These are phyloP conservation scores for Aspergillus nomiae DNA, from an alignment of 2,329 filamentous ascomycete genomes.

Conservation along the genomic window DNA sequence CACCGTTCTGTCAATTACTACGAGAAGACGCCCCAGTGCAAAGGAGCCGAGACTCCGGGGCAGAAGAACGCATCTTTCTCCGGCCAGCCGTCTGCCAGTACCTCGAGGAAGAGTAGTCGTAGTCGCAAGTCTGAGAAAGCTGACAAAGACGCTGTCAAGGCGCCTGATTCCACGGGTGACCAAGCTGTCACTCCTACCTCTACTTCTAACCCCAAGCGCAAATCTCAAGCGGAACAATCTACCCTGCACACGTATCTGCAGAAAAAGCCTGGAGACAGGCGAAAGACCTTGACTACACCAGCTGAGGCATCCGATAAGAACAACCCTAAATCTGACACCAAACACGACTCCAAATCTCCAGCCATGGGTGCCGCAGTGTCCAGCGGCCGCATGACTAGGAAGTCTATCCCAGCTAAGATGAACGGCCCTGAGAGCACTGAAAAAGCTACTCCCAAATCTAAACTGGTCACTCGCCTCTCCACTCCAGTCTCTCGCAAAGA, in stretches of 20 bases:
- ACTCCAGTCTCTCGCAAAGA: slow-evolving; percentile 17
- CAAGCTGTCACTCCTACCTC: slow-evolving; percentile 7
- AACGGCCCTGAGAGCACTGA: slow-evolving; percentile 13
- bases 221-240: slow-evolving; percentile 10
- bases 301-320: slow-evolving; percentile 10
- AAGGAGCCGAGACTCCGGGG: slow-evolving; percentile 13
- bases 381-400: slow-evolving; percentile 15
- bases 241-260: slow-evolving; percentile 13
- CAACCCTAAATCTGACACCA: slow-evolving; percentile 1
- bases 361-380: slow-evolving; percentile 9
- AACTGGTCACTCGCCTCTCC: slow-evolving; percentile 10
- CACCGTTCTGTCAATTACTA: slow-evolving; percentile 16
- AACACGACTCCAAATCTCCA: neutral
- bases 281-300: slow-evolving; percentile 14
- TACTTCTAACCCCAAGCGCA: slow-evolving; percentile 7
- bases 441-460: slow-evolving; percentile 5
- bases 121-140: slow-evolving; percentile 9
- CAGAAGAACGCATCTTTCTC: slow-evolving; percentile 8
- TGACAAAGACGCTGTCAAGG: slow-evolving; percentile 12
- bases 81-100: slow-evolving; percentile 8
- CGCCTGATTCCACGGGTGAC: slow-evolving; percentile 5
- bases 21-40: slow-evolving; percentile 13
- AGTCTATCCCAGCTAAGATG: slow-evolving; percentile 20
- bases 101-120: slow-evolving; percentile 12
- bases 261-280: slow-evolving; percentile 12